Percentiles rank a stretch among this genome's conserved stretches.
Conservation (phyloP, 768 basidiomycete genomes). For the Neoboletus brunneissimus region DNA sequence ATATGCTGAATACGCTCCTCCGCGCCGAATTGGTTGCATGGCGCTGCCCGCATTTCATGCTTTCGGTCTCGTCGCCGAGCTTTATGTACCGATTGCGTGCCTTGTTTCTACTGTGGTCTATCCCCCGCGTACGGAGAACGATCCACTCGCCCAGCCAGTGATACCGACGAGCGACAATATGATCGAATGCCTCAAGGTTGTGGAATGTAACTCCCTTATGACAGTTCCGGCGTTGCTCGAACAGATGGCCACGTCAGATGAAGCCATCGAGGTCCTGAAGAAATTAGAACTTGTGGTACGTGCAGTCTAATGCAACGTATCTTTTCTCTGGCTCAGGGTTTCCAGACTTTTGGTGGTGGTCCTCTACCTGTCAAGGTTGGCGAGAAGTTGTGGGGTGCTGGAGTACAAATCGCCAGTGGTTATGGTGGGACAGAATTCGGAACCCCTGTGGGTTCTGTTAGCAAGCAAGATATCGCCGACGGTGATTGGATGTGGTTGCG, state of each 20-base stretch:
- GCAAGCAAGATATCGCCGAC: slow-evolving; percentile 11
- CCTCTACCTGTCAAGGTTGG: slow-evolving; percentile 36
- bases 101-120: slow-evolving; percentile 23
- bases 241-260: slow-evolving; percentile 31
- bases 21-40: slow-evolving; percentile 23
- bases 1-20: slow-evolving; percentile 6
- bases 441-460: background rate
- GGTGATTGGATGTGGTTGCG: slow-evolving; percentile 39
- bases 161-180: slow-evolving; percentile 40
- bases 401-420: slow-evolving; percentile 31
- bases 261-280: slow-evolving; percentile 25
- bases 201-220: slow-evolving; percentile 30
- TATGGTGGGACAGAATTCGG: slow-evolving; percentile 39
- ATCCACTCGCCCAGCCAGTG: slow-evolving; percentile 29
- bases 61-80: slow-evolving; percentile 15
- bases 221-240: slow-evolving; percentile 41
- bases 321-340: background rate
- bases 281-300: slow-evolving; percentile 31
- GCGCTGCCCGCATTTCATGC: slow-evolving; percentile 29
- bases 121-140: slow-evolving; percentile 23
- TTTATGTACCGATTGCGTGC: slow-evolving; percentile 21
- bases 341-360: slow-evolving; percentile 40
- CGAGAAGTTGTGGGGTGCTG: slow-evolving; percentile 32
- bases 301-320: background rate
- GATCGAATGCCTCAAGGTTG: slow-evolving; percentile 33